phyloP scores from a whole-genome alignment of 495 filamentous ascomycete species.

The Talaromyces nanjingensis region DNA sequence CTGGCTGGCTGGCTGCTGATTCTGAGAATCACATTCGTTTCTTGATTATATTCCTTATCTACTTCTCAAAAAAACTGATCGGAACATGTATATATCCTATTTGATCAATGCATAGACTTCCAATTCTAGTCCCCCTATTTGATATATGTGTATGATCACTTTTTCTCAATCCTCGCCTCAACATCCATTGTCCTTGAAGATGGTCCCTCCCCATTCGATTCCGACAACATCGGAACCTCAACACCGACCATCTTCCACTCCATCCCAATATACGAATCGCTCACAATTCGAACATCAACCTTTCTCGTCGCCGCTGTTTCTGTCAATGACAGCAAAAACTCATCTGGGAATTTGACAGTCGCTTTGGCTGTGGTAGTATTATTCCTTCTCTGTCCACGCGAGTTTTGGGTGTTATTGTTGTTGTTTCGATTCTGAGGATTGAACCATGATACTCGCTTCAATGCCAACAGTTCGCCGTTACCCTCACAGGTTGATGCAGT shows the following conservation, averaged over 20 bases:
- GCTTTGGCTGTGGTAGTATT: slow-evolving; percentile 24
- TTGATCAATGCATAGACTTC: no score
- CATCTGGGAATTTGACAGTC: slow-evolving; percentile 55
- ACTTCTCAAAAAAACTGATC: not conserved
- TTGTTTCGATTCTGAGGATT: slow-evolving; percentile 21
- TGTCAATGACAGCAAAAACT: slow-evolving; percentile 13
- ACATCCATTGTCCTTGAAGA: slow-evolving; percentile 2
- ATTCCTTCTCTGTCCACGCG: slow-evolving; percentile 10
- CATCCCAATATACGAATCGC: slow-evolving; percentile 84
- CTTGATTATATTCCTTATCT: not conserved
- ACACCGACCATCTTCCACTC: slow-evolving; percentile 54
- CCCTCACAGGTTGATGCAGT: slow-evolving; percentile 34
- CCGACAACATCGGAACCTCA: slow-evolving; percentile 38
- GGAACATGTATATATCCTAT: no score
- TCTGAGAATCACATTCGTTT: not conserved
- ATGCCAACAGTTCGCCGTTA: slow-evolving; percentile 69
- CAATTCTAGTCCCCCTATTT: no score
- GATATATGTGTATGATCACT: no score
- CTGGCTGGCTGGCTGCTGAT: not conserved
- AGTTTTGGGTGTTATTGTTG: slow-evolving; percentile 14
- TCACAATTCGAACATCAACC: slow-evolving; percentile 67
- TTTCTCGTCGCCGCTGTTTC: slow-evolving; percentile 31
- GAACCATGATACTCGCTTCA: slow-evolving; percentile 80
- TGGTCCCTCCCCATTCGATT: slow-evolving; percentile 17
- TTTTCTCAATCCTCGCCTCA: slow-evolving; percentile 13